A percentile compares a stretch with the other conserved stretches of the same genome.
These are phyloP conservation scores for Penicillium antarcticum DNA, from an alignment of 495 filamentous ascomycete species.

Conservation along the genomic window DNA sequence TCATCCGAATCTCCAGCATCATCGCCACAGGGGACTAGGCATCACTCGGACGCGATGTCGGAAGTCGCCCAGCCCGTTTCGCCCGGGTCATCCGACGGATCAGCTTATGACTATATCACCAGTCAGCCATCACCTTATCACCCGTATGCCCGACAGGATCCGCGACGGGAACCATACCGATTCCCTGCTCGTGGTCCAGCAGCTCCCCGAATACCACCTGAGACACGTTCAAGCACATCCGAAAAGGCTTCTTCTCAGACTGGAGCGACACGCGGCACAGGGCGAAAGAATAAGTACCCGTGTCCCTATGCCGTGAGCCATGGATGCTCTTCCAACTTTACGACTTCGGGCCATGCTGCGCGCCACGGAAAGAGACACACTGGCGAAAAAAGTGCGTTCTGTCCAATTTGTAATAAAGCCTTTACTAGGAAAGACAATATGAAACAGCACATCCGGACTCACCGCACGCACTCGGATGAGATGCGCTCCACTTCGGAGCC, in stretches of 20 bases:
- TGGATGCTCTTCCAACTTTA: constrained; percentile 79
- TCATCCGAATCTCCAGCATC: constrained; percentile 27
- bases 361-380: constrained; percentile 96
- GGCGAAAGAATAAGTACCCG: constrained; percentile 52
- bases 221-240: constrained; percentile 26
- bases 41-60: constrained; percentile 26
- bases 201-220: constrained; percentile 20
- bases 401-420: constrained; percentile 86
- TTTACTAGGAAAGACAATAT: constrained; percentile 98
- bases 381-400: constrained; percentile 87
- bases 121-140: constrained; percentile 26
- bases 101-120: constrained; percentile 33
- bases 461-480: constrained; percentile 48
- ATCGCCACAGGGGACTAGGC: constrained; percentile 25
- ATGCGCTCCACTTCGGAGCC: constrained; percentile 29
- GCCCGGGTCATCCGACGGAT: constrained; percentile 36
- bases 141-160: constrained; percentile 25
- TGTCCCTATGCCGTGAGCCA: constrained; percentile 59
- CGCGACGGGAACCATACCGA: constrained; percentile 13
- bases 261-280: constrained; percentile 10
- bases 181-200: constrained; percentile 19
- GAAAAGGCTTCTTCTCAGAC: constrained; percentile 23
- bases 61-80: constrained; percentile 30
- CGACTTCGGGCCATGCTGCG: constrained; percentile 94
- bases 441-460: constrained; percentile 94